Conservation (phyloP, 257 asterid species). For the Verbena officinalis region DNA sequence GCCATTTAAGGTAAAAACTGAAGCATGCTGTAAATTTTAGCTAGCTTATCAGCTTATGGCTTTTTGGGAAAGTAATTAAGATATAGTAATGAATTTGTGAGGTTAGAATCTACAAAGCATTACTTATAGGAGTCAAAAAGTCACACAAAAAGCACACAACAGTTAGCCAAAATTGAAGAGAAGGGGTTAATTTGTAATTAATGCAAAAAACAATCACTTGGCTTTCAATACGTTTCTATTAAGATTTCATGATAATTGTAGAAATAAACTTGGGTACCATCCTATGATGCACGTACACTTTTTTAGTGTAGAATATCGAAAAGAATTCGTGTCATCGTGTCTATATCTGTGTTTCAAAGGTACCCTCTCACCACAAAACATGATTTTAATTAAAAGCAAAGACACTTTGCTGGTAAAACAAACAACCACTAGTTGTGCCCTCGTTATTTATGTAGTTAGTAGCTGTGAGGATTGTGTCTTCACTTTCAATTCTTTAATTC, state of each 20-base stretch:
- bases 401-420: conserved; percentile 31
- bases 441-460: background rate
- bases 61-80: too few relatives aligned
- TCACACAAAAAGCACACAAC: background rate
- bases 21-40: conserved; percentile 5
- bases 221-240: too few relatives aligned
- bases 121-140: conserved; percentile 15
- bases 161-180: background rate
- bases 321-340: too few relatives aligned
- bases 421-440: conserved; percentile 18
- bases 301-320: too few relatives aligned
- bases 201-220: too few relatives aligned
- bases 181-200: too few relatives aligned
- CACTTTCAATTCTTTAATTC: conserved; percentile 20
- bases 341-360: too few relatives aligned
- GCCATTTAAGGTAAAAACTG: background rate
- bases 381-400: conserved; percentile 26
- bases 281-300: too few relatives aligned
- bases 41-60: too few relatives aligned
- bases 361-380: background rate
- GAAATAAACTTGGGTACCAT: too few relatives aligned
- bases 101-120: conserved; percentile 29
- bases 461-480: conserved; percentile 5
- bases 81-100: too few relatives aligned
- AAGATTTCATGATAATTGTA: too few relatives aligned